Evolutionary conservation across 495 filamentous ascomycete genomes (phyloP).

Genomic region (Neurospora sublineolata): DNA sequence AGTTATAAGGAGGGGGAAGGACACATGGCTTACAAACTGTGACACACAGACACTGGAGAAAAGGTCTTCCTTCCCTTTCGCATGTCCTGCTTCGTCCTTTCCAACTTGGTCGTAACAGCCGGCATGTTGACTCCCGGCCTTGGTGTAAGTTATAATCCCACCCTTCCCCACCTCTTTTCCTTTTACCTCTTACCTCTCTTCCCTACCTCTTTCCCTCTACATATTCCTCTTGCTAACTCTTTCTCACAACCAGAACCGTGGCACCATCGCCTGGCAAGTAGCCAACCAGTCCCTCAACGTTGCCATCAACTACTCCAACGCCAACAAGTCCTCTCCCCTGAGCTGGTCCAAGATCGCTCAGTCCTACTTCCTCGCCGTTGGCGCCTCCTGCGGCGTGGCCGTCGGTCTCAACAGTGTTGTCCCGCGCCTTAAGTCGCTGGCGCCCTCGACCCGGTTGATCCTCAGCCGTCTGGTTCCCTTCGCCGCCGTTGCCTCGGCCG

Average conservation of each 20-base stretch:
- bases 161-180: neutral
- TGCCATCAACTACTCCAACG: slow-evolving; percentile 91
- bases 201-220: neutral
- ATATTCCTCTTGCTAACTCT: slow-evolving; percentile 5
- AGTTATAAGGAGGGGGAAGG: neutral
- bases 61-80: slow-evolving; percentile 90
- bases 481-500: slow-evolving; percentile 82
- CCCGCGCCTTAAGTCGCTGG: slow-evolving; percentile 65
- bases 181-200: too few species aligned
- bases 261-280: slow-evolving; percentile 89
- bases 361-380: slow-evolving; percentile 86
- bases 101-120: slow-evolving; percentile 90
- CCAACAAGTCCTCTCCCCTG: slow-evolving; percentile 89
- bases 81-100: slow-evolving; percentile 92
- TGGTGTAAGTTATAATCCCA: slow-evolving; percentile 33
- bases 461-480: slow-evolving; percentile 84
- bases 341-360: slow-evolving; percentile 66
- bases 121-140: slow-evolving; percentile 92
- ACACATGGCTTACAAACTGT: slow-evolving; percentile 3
- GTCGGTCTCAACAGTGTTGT: slow-evolving; percentile 85
- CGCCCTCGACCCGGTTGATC: slow-evolving; percentile 59
- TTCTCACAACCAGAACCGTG: slow-evolving; percentile 48
- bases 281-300: slow-evolving; percentile 97
- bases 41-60: slow-evolving; percentile 64
- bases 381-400: slow-evolving; percentile 84